Evolutionary conservation across 306 rosid genomes (phyloP), one percentile per base, ranked within the genome.

Genomic region (Heteromeles arbutifolia): DNA sequence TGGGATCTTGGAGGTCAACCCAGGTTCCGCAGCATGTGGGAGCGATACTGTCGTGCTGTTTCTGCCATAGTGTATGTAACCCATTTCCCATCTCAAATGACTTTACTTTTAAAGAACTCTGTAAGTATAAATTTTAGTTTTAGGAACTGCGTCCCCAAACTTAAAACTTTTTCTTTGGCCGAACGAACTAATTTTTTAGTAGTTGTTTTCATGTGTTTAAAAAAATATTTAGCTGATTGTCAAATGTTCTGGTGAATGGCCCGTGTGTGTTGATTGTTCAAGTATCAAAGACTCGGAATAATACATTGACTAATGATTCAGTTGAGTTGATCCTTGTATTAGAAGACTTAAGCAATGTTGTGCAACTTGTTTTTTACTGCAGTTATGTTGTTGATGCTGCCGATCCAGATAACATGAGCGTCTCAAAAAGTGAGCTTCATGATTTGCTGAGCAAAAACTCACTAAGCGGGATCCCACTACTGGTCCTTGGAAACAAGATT

Each of bases 1-100:
- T 92, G 97, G 97, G 97, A 92, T 88, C 94, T 92, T 77, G 97
- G 97, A 82, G 97, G 97, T 44, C 97, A 92, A 73, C 97, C 97
- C 70, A 88, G 97, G 84, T 92, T 92, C 84, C 96, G 96, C 82
- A 92, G 96, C 91, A 90, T 90, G 97, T 92, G 97, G 97, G 97
- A 92, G 74, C 89, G 97, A 59, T 92, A 92, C 76, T 92, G 97
- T 65, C 96, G 97, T 67, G 91, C 97, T 0, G 97, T 90, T 82
- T 90, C 97, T 73, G 97, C 97, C 61, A 90, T 92, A 77, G 94
- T 92, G 97, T 92, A 92, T 72, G 88, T 28, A 72, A 58, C 71
- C 21, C 57, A 72, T 78, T 77, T 79, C 34, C 73, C 66, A 11
- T 82, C 72, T 66, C 75, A 54, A 25, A 82, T 53, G 28, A 17